phyloP scores from a whole-genome alignment of 2,329 filamentous ascomycete species.

The Fusarium bulbicola region DNA sequence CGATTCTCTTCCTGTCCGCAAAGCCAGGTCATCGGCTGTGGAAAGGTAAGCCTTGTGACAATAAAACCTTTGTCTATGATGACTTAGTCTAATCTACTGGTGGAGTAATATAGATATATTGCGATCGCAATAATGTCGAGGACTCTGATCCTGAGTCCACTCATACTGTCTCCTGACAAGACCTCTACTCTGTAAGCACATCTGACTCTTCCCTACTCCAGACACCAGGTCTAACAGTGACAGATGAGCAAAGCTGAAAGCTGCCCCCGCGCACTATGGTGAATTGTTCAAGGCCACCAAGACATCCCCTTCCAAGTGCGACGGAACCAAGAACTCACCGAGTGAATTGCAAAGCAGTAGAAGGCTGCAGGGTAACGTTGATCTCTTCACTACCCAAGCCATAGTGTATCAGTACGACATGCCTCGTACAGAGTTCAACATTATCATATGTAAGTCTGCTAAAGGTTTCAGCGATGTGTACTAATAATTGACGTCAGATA shows the following conservation, averaged over 20 bases:
- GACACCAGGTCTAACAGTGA: background rate
- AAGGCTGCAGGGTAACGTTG: background rate
- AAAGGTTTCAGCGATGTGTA: accelerated
- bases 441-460: background rate
- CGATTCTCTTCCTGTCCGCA: too few species aligned
- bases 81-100: background rate
- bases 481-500: background rate
- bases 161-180: accelerated
- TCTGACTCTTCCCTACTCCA: background rate
- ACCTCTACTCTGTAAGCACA: background rate
- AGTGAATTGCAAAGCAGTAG: background rate
- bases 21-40: background rate
- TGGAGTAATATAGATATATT: background rate
- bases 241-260: background rate
- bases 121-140: background rate
- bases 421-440: background rate
- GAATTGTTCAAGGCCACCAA: background rate
- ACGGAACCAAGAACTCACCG: background rate
- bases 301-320: too few species aligned
- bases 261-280: background rate
- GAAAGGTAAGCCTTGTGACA: background rate
- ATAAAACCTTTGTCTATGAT: background rate
- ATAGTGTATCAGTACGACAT: background rate
- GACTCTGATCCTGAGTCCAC: accelerated
- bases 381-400: too few species aligned